Conservation (phyloP, 169 alveolate species). For the Besnoitia besnoiti region DNA sequence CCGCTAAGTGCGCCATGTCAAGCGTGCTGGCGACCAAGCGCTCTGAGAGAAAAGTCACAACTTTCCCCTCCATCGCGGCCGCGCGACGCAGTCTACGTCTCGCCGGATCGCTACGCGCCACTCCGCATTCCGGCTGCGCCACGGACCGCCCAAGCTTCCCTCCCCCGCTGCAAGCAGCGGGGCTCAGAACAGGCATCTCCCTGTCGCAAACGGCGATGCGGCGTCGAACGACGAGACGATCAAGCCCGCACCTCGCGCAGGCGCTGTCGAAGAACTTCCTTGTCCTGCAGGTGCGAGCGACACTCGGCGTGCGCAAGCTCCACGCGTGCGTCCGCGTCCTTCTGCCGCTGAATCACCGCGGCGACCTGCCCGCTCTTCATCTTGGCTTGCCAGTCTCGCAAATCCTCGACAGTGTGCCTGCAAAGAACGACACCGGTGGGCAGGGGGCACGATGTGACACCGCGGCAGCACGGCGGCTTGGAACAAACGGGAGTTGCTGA, state of each 20-base stretch:
- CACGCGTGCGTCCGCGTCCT: not conserved
- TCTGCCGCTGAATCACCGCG: not conserved
- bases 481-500: not conserved
- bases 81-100: too few species aligned
- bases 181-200: too few species aligned
- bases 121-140: too few species aligned
- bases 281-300: not conserved
- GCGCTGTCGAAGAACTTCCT: not conserved
- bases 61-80: too few species aligned
- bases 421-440: not conserved
- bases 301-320: not conserved
- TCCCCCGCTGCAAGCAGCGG: too few species aligned
- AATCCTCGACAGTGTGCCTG: not conserved
- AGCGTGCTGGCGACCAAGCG: too few species aligned
- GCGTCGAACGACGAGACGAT: not conserved
- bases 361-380: not conserved
- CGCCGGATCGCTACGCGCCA: too few species aligned
- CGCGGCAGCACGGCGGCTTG: not conserved
- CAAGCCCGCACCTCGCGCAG: not conserved
- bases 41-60: too few species aligned
- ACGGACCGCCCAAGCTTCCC: too few species aligned
- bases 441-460: not conserved
- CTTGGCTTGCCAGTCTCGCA: not conserved
- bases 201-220: too few species aligned
- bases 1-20: too few species aligned